These are phyloP conservation scores for Ensete ventricosum DNA, from an alignment of 176 grass and related monocot species.

Conservation along the genomic window DNA sequence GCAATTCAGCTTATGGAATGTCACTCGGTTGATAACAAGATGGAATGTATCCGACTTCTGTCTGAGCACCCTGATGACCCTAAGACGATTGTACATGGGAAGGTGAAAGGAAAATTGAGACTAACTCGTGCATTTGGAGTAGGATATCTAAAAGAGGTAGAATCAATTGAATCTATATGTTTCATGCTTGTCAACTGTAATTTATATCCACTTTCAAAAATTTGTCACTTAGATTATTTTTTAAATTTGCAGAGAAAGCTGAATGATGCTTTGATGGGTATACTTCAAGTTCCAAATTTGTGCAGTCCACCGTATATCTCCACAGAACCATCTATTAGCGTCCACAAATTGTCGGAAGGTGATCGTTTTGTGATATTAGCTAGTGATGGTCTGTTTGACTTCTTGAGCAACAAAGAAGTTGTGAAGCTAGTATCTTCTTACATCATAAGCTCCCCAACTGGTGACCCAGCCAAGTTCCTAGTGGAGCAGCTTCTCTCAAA, in stretches of 20 bases:
- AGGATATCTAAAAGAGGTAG: slow-evolving; percentile 86
- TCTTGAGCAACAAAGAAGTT: slow-evolving; percentile 79
- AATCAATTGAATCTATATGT: not conserved
- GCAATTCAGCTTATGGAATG: slow-evolving; percentile 66
- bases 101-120: slow-evolving; percentile 88
- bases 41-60: slow-evolving; percentile 56
- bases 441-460: slow-evolving; percentile 47
- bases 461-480: slow-evolving; percentile 81
- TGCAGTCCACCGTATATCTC: slow-evolving; percentile 65
- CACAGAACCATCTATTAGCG: slow-evolving; percentile 63
- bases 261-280: slow-evolving; percentile 91
- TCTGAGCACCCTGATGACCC: slow-evolving; percentile 53
- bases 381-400: slow-evolving; percentile 96
- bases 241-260: slow-evolving; percentile 41
- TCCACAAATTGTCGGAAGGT: slow-evolving; percentile 48
- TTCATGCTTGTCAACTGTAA: not conserved
- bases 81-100: slow-evolving; percentile 47
- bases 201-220: not conserved
- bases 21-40: slow-evolving; percentile 62
- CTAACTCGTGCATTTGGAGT: slow-evolving; percentile 94
- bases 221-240: not conserved
- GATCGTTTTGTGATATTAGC: slow-evolving; percentile 86
- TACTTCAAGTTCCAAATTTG: slow-evolving; percentile 66
- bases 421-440: slow-evolving; percentile 62
- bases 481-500: slow-evolving; percentile 69